phyloP scores from a whole-genome alignment of 805 yeast genomes.

The Candida adriatica region DNA sequence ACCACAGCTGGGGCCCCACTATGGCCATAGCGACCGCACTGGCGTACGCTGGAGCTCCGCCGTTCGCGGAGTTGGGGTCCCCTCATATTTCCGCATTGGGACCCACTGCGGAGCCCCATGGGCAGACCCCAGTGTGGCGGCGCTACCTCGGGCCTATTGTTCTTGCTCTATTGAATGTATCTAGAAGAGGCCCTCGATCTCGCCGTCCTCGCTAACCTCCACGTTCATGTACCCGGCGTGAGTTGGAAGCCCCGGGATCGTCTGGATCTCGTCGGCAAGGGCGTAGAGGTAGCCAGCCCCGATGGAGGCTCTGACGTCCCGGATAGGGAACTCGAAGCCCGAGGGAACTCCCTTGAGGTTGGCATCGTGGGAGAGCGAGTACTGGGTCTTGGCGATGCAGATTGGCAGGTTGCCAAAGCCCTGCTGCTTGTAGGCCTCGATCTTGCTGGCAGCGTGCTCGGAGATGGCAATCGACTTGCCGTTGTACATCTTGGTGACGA shows the following conservation, averaged over 20 bases:
- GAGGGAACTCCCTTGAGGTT: slow-evolving; percentile 77
- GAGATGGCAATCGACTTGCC: slow-evolving; percentile 65
- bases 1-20: too few relatives aligned
- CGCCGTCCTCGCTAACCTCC: slow-evolving; percentile 73
- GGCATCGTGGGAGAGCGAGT: slow-evolving; percentile 79
- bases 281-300: slow-evolving; percentile 87
- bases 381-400: slow-evolving; percentile 83
- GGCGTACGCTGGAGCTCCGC: too few relatives aligned
- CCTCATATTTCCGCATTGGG: too few relatives aligned
- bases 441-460: slow-evolving; percentile 63
- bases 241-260: slow-evolving; percentile 82
- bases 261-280: slow-evolving; percentile 78
- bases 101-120: too few relatives aligned
- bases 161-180: too few relatives aligned
- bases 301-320: slow-evolving; percentile 70
- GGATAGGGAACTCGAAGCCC: slow-evolving; percentile 71
- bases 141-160: too few relatives aligned
- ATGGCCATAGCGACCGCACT: too few relatives aligned
- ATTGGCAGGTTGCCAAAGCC: slow-evolving; percentile 75
- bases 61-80: too few relatives aligned
- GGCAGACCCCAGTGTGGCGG: too few relatives aligned
- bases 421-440: slow-evolving; percentile 60
- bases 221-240: slow-evolving; percentile 85
- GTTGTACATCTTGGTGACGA: slow-evolving; percentile 74
- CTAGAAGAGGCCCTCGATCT: slow-evolving; percentile 78